Evolutionary conservation across 768 basidiomycete genomes (phyloP).

Genomic region (Leccinum imitatum): DNA sequence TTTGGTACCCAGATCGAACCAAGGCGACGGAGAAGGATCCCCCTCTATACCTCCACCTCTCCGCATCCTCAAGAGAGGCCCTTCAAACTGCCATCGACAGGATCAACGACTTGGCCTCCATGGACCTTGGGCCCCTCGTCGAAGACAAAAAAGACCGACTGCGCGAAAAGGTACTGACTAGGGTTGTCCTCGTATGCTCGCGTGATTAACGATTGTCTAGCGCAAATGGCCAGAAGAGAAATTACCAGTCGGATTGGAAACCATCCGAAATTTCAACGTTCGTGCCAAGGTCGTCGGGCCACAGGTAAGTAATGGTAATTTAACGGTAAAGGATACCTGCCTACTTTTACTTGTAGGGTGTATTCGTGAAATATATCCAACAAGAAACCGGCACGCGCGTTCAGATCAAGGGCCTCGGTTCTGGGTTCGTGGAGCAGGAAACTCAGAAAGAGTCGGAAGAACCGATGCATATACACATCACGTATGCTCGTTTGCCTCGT

Average conservation of each 20-base stretch:
- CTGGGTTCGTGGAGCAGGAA: constrained; percentile 92
- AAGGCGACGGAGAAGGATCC: constrained; percentile 93
- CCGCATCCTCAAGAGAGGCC: constrained; percentile 66
- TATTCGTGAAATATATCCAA: constrained; percentile 98
- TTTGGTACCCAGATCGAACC: constrained; percentile 92
- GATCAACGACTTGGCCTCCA: constrained; percentile 67
- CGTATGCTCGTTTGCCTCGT: constrained; percentile 48
- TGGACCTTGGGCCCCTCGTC: constrained; percentile 80
- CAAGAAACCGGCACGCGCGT: constrained; percentile 94
- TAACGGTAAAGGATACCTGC: neutral
- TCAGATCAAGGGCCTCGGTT: constrained; percentile 94
- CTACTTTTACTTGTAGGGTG: constrained; percentile 47
- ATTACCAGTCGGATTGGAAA: constrained; percentile 83
- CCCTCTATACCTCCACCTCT: constrained; percentile 90
- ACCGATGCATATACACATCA: constrained; percentile 90
- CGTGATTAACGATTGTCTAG: constrained; percentile 38
- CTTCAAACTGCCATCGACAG: constrained; percentile 68
- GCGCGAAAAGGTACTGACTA: constrained; percentile 56
- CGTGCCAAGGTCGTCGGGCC: constrained; percentile 98
- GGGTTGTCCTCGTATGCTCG: neutral
- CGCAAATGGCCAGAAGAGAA: constrained; percentile 99
- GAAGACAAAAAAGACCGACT: constrained; percentile 72
- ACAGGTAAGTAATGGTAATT: constrained; percentile 61
- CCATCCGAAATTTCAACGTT: constrained; percentile 95
- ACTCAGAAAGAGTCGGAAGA: constrained; percentile 87